Evolutionary conservation across 192 early-diverging fungal species (phyloP), one percentile per base, ranked within the genome.

Genomic region (Umbelopsis sp.): DNA sequence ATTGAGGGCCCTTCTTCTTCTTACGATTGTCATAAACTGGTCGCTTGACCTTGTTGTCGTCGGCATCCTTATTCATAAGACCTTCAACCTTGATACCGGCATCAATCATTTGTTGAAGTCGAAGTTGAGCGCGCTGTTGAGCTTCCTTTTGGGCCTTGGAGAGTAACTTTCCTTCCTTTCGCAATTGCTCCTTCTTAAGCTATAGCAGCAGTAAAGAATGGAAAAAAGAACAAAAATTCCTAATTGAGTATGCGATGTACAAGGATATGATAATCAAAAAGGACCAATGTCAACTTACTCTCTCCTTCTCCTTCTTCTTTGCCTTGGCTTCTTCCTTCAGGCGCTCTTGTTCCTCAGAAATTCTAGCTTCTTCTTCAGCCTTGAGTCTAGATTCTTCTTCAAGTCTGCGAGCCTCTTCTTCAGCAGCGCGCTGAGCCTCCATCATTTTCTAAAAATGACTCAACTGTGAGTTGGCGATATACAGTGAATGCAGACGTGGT

Each of bases 61-160:
- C n/a, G n/a, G n/a, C 54, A 25, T 72, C 70, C 34, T 83, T 81
- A 71, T 80, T 82, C 59, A 71, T 74, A 14, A 93, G 81, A 71
- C 86, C 92, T 45, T 84, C 90, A 41, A 97, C 85, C 79, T 91
- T 92, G 65, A 87, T 82, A 26, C 96, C 96, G 9, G 94, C 85
- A 20, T 89, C 89, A 9, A 97, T 75, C 82, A 97, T 81, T 29
- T 88, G 89, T 72, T 96, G 85, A 36, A 92, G 85, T 70, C 87
- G 88, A 36, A 86, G 78, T 70, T 92, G 83, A 59, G 88, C 89
- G 45, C 82, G 86, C 6, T 86, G 86, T 74, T 94, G 87, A 51
- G 91, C 93, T 66, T 89, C 89, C 82, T 94, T 96, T 78, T 98
- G 95, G n/a, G 92, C 88, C 79, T 94, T 94, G 36, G 96, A 95